A percentile compares a stretch with the other conserved stretches of the same genome.
These are phyloP conservation scores for Tuber aestivum DNA, from an alignment of 495 filamentous ascomycete species.

Conservation along the genomic window DNA sequence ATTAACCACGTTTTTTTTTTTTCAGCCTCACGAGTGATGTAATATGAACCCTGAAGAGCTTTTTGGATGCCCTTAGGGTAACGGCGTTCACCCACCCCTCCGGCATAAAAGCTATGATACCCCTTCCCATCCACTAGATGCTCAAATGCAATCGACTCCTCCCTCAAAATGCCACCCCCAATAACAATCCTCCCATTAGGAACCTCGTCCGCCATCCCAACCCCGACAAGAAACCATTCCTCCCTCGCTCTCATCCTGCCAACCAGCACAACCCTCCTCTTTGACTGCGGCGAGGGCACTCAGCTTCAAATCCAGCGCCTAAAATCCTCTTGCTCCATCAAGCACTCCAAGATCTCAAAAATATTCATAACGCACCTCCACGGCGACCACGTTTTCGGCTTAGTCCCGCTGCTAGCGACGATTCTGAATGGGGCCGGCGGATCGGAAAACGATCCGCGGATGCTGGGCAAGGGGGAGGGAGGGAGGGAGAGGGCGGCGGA, in stretches of 20 bases:
- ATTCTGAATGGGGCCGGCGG: slow-evolving; percentile 36
- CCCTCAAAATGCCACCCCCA: slow-evolving; percentile 22
- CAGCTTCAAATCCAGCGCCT: slow-evolving; percentile 35
- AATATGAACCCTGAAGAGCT: neutral
- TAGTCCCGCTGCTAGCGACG: slow-evolving; percentile 33
- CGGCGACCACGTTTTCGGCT: slow-evolving; percentile 37
- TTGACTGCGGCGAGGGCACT: slow-evolving; percentile 37
- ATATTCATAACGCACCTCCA: slow-evolving; percentile 40
- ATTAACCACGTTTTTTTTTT: neutral
- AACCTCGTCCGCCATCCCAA: slow-evolving; percentile 34
- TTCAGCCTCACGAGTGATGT: neutral
- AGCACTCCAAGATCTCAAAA: slow-evolving; percentile 26
- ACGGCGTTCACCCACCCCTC: neutral
- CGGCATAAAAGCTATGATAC: neutral
- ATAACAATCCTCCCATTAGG: slow-evolving; percentile 36
- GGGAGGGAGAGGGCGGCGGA: slow-evolving; percentile 2
- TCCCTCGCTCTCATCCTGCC: slow-evolving; percentile 36
- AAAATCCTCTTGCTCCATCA: slow-evolving; percentile 13
- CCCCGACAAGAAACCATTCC: slow-evolving; percentile 31
- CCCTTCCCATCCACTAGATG: neutral
- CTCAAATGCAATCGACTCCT: neutral
- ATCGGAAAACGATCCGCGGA: slow-evolving; percentile 19
- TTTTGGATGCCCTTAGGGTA: neutral
- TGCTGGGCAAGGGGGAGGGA: neutral
- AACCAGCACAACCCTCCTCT: slow-evolving; percentile 31